Conservation (phyloP, 192 early-diverging fungal species). For the Mycoemilia scoparia region DNA sequence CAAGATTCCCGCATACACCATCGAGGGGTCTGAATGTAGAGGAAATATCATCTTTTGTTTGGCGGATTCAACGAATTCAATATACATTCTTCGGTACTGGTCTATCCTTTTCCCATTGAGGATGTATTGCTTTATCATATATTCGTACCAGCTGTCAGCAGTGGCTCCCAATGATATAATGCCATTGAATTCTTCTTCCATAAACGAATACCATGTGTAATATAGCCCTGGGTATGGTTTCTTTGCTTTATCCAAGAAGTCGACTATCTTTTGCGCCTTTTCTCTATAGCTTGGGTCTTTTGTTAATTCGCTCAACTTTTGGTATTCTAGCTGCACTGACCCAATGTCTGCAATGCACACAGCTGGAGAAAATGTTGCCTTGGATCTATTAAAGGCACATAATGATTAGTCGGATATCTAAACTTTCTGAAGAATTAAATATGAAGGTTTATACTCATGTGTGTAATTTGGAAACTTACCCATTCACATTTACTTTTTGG, state of each 20-base stretch:
- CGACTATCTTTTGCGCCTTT: conserved; percentile 39
- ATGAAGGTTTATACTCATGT: too few relatives aligned
- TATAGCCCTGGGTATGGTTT: conserved; percentile 48
- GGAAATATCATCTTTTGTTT: too few relatives aligned
- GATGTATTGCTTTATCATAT: conserved; percentile 77
- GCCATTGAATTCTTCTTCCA: too few relatives aligned
- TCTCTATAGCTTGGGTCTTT: conserved; percentile 56
- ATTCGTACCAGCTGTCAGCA: conserved; percentile 92
- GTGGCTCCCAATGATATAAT: conserved; percentile 58
- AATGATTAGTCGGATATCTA: too few relatives aligned
- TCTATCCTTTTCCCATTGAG: conserved; percentile 41
- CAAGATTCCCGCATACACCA: conserved; percentile 13
- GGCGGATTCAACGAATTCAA: conserved; percentile 40
- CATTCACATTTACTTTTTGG: conserved; percentile 34
- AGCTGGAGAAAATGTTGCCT: neutral
- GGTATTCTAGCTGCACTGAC: conserved; percentile 74
- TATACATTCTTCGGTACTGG: conserved; percentile 48
- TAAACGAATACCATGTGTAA: too few relatives aligned
- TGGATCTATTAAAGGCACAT: too few relatives aligned
- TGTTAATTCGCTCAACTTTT: conserved; percentile 60
- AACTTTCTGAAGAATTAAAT: too few relatives aligned
- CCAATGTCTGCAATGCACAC: conserved; percentile 50
- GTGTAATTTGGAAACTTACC: too few relatives aligned
- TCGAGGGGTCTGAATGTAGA: too few relatives aligned
- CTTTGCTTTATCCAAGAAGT: conserved; percentile 21